These are phyloP conservation scores for Bocquillonia castaneifolia DNA, from an alignment of 441 rosid species.

Conservation along the genomic window DNA sequence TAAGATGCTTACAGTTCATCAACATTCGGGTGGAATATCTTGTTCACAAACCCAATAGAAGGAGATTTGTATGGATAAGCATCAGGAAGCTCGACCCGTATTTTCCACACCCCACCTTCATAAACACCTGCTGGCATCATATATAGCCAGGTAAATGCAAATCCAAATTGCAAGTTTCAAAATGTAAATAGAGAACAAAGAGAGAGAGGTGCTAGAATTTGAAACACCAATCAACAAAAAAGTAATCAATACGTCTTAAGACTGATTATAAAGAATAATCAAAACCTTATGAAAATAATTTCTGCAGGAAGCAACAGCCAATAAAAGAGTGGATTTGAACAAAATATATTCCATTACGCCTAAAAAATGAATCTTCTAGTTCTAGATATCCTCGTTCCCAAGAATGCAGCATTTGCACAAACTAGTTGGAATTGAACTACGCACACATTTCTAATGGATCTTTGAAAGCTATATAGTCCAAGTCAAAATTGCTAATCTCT, in stretches of 20 bases:
- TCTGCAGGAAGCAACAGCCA: no score
- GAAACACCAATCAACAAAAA: no score
- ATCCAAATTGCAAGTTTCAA: no score
- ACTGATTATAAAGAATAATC: background rate
- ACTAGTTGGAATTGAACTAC: background rate
- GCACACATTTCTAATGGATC: background rate
- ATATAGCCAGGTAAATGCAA: background rate
- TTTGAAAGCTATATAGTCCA: background rate
- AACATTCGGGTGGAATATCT: constrained; percentile 76
- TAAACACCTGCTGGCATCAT: constrained; percentile 48
- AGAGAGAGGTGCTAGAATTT: constrained; percentile 1
- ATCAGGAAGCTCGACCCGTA: constrained; percentile 73
- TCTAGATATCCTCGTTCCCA: background rate
- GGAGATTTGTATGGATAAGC: constrained; percentile 79
- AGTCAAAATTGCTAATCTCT: background rate
- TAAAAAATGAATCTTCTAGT: no score
- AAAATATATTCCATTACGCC: no score
- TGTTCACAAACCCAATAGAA: constrained; percentile 65
- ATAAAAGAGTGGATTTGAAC: no score
- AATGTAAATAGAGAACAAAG: no score
- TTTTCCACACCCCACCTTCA: constrained; percentile 72
- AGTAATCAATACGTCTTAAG: background rate
- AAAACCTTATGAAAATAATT: no score
- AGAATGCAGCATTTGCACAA: background rate
- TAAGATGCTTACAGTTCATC: constrained; percentile 60